A percentile compares a stretch with the other conserved stretches of the same genome.
Evolutionary conservation across 768 basidiomycete species (phyloP).

Genomic region (Dacryopinax spathularia): DNA sequence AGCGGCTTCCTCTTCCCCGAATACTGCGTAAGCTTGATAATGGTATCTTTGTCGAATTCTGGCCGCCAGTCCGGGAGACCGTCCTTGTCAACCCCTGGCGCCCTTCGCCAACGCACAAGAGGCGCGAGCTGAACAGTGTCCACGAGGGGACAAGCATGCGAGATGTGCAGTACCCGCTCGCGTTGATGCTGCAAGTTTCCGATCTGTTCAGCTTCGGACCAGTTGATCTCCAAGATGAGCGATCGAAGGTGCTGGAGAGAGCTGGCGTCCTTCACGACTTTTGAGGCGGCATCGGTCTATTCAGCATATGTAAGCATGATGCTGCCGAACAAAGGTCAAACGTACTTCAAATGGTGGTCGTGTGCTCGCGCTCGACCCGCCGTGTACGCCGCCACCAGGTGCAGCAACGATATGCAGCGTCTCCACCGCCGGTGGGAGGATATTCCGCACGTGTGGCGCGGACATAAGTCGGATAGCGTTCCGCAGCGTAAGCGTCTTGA

Average conservation of each 20-base stretch:
- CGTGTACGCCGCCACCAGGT: not conserved
- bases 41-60: not conserved
- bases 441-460: not conserved
- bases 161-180: not conserved
- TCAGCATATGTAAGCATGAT: not conserved
- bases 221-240: not conserved
- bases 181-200: not conserved
- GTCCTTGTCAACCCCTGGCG: not conserved
- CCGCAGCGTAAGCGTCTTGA: not conserved
- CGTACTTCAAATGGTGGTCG: not conserved
- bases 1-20: not conserved
- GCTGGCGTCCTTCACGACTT: not conserved
- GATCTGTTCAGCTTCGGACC: not conserved
- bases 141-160: not conserved
- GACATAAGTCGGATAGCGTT: not conserved
- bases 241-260: not conserved
- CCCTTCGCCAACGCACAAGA: not conserved
- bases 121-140: not conserved
- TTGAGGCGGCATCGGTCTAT: not conserved
- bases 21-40: slow-evolving; percentile 1
- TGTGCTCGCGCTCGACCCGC: not conserved
- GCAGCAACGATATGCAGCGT: not conserved
- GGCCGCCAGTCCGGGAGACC: not conserved
- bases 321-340: not conserved
- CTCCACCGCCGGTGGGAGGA: not conserved